Percentiles rank a stretch among this genome's conserved stretches.
These are phyloP conservation scores for Rutidosis leptorrhynchoides DNA, from an alignment of 129 eudicot genomes.

Conservation along the genomic window DNA sequence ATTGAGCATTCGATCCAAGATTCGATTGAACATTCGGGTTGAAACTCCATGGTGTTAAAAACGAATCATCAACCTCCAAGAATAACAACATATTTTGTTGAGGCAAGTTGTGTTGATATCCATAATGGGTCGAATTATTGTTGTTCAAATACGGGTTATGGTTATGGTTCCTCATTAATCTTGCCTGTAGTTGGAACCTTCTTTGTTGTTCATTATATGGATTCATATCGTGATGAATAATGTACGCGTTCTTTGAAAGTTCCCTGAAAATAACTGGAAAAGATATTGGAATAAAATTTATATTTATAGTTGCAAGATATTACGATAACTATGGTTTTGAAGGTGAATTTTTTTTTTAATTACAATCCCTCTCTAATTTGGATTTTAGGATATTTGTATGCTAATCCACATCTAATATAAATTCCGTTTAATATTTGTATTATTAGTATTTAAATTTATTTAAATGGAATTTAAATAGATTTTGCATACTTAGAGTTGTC, in stretches of 20 bases:
- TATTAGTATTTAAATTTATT: too few species aligned
- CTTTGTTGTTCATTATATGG: neutral
- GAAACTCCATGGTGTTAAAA: conserved; percentile 22
- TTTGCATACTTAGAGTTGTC: too few species aligned
- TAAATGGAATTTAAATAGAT: too few species aligned
- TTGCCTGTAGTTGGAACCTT: too few species aligned
- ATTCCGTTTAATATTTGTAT: too few species aligned
- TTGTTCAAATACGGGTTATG: neutral
- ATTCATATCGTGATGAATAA: neutral
- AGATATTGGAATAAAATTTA: neutral
- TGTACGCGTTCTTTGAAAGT: too few species aligned
- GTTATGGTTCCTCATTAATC: neutral
- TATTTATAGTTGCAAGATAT: neutral
- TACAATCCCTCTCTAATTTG: neutral
- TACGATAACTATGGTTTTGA: neutral
- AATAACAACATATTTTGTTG: conserved; percentile 9
- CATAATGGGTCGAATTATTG: neutral
- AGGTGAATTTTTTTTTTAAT: neutral
- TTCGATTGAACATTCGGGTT: too few species aligned
- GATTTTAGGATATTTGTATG: neutral
- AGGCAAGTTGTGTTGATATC: neutral
- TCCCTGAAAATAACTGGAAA: neutral
- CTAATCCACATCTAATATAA: neutral
- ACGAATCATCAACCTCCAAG: conserved; percentile 12
- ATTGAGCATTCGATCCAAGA: too few species aligned